Conservation (phyloP, 345 rosid species). For the Eucalyptus leucophloia region DNA sequence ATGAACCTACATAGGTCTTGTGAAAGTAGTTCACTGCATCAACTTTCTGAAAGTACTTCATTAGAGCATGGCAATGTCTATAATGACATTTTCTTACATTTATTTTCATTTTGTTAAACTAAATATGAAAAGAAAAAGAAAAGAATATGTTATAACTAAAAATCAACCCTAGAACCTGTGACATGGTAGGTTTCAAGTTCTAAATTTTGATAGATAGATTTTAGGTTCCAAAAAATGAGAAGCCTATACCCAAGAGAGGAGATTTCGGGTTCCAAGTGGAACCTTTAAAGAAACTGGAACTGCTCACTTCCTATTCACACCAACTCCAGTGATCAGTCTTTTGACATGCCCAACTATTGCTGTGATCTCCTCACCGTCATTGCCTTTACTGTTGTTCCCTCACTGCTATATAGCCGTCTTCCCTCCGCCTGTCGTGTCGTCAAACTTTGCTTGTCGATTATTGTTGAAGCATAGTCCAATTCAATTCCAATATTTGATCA, state of each 20-base stretch:
- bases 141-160: fast-evolving
- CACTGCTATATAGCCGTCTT: fast-evolving
- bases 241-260: fast-evolving
- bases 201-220: fast-evolving
- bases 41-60: neutral
- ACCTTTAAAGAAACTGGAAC: too few species aligned
- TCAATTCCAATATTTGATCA: too few species aligned
- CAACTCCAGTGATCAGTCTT: neutral
- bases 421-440: neutral
- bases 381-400: neutral
- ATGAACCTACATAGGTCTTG: neutral
- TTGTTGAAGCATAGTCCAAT: too few species aligned
- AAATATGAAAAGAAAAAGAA: too few species aligned
- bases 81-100: neutral
- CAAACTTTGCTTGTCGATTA: too few species aligned
- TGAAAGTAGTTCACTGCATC: neutral
- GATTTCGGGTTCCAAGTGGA: too few species aligned
- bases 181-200: fast-evolving
- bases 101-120: too few species aligned
- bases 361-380: neutral
- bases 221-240: fast-evolving
- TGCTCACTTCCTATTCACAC: neutral
- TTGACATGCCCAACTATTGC: neutral
- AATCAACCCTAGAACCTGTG: fast-evolving
- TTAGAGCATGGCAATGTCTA: neutral